Conservation (phyloP, 768 basidiomycete genomes). For the Serendipita vermifera region DNA sequence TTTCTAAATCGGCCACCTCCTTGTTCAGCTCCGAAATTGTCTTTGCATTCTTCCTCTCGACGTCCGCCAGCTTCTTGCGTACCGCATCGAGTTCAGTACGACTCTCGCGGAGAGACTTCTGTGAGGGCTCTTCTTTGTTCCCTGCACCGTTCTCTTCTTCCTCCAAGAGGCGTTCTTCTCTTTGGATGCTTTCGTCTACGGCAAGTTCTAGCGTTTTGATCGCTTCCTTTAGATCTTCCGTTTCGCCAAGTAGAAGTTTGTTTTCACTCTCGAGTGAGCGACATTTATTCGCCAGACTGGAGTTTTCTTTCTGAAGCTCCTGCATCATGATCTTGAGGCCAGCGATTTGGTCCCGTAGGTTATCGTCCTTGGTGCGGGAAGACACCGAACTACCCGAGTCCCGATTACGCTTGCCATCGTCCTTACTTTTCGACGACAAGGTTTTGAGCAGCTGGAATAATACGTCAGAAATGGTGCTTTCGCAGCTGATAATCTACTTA, state of each 20-base stretch:
- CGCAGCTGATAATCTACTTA: conserved; percentile 10
- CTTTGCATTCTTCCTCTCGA: conserved; percentile 64
- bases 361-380: conserved; percentile 28
- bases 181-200: conserved; percentile 45
- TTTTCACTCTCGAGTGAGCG: conserved; percentile 71
- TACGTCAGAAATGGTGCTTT: conserved; percentile 11
- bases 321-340: conserved; percentile 86
- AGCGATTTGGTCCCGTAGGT: conserved; percentile 50
- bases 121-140: neutral
- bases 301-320: conserved; percentile 74
- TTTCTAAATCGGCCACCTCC: conserved; percentile 85
- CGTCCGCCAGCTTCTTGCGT: conserved; percentile 52
- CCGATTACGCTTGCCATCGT: neutral
- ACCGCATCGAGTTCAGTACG: conserved; percentile 23
- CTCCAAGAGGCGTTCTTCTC: conserved; percentile 32
- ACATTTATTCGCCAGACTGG: conserved; percentile 45
- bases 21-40: conserved; percentile 72
- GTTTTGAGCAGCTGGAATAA: conserved; percentile 22
- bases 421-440: conserved; percentile 11
- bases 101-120: neutral
- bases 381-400: conserved; percentile 2
- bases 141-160: conserved; percentile 11
- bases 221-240: conserved; percentile 65
- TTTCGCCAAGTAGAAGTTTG: conserved; percentile 48
- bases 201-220: conserved; percentile 66